phyloP scores from a whole-genome alignment of 305 asterid species.

The Fraxinus latifolia region DNA sequence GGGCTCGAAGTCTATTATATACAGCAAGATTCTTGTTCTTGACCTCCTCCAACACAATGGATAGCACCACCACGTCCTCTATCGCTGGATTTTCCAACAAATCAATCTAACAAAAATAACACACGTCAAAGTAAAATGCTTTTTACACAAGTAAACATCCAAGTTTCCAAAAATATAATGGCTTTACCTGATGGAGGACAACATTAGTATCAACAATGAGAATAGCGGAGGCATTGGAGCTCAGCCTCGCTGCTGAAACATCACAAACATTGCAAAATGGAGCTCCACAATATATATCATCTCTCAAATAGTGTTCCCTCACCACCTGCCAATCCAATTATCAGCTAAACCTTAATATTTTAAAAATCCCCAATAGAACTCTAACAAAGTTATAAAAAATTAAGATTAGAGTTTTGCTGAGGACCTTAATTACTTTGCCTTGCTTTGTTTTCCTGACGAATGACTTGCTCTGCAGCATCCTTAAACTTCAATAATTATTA shows the following conservation, averaged over 20 bases:
- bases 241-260: conserved; percentile 51
- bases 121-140: conserved; percentile 7
- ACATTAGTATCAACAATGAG: conserved; percentile 81
- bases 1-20: conserved; percentile 80
- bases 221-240: conserved; percentile 46
- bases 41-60: conserved; percentile 89
- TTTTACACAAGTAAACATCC: not conserved
- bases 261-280: conserved; percentile 71
- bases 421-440: conserved; percentile 78
- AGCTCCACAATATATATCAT: conserved; percentile 87
- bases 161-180: not conserved
- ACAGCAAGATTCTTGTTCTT: conserved; percentile 78
- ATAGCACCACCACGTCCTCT: conserved; percentile 85
- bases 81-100: conserved; percentile 87
- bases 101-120: conserved; percentile 63
- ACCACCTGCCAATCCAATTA: conserved; percentile 51
- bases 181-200: conserved; percentile 80
- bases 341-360: conserved; percentile 23
- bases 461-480: conserved; percentile 77
- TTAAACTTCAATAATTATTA: not conserved
- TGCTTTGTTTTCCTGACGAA: conserved; percentile 74
- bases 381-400: not conserved
- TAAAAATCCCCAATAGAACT: not conserved
- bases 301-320: conserved; percentile 86
- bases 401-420: not conserved